Percentiles rank a stretch among this genome's conserved stretches.
These are phyloP conservation scores for Sedum album DNA, from an alignment of 164 flowering plant species.

Conservation along the genomic window DNA sequence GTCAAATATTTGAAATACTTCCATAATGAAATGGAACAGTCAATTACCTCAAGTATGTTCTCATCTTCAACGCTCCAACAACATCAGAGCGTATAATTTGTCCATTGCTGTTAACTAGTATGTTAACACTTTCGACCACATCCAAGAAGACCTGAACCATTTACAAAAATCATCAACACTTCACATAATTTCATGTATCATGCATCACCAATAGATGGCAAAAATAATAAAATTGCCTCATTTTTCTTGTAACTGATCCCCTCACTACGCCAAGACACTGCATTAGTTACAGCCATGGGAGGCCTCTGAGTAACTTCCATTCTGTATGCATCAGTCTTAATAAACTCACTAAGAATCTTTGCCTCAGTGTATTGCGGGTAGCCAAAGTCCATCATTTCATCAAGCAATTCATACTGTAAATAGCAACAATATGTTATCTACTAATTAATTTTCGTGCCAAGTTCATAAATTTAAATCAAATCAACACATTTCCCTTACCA, in stretches of 20 bases:
- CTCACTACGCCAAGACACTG: conserved; percentile 99
- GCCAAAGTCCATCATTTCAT: conserved; percentile 99
- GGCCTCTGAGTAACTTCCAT: conserved; percentile 97
- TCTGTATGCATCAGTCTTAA: conserved; percentile 98
- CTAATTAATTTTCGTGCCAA: neutral
- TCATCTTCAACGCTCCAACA: conserved; percentile 96
- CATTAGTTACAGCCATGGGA: conserved; percentile 99
- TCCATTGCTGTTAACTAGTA: conserved; percentile 96
- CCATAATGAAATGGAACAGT: conserved; percentile 1
- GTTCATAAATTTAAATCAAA: neutral
- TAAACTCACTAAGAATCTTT: conserved; percentile 91
- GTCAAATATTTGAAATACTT: neutral
- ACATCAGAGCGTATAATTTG: conserved; percentile 95
- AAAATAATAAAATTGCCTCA: conserved; percentile 43
- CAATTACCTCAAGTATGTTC: conserved; percentile 93
- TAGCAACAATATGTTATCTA: neutral
- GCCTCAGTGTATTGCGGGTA: conserved; percentile 99
- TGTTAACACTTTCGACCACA: conserved; percentile 97
- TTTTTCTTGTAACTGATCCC: conserved; percentile 95
- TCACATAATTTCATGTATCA: conserved; percentile 2
- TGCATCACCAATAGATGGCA: neutral
- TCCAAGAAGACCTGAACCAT: conserved; percentile 77
- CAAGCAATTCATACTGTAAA: conserved; percentile 90
- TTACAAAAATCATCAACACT: conserved; percentile 4
- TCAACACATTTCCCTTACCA: conserved; percentile 34